These are phyloP conservation scores for Lycium ferocissimum DNA, from an alignment of 257 asterid species.

Conservation along the genomic window DNA sequence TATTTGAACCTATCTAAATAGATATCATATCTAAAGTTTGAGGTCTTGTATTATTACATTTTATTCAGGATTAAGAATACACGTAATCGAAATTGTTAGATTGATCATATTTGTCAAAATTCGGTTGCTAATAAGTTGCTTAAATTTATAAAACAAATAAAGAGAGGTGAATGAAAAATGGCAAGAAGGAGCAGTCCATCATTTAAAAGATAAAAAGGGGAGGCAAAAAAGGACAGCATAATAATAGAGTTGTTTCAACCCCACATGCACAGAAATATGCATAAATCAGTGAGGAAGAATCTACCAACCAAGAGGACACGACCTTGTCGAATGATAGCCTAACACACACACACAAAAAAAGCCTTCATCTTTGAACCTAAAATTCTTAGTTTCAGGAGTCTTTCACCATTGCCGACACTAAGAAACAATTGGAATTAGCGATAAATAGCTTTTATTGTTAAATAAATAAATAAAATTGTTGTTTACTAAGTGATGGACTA, in stretches of 20 bases:
- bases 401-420: too few relatives aligned
- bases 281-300: neutral
- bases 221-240: neutral
- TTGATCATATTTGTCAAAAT: neutral
- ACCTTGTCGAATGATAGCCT: constrained; percentile 5
- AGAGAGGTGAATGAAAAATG: neutral
- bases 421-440: too few relatives aligned
- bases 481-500: too few relatives aligned
- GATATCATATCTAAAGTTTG: too few relatives aligned
- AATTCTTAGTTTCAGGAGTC: too few relatives aligned
- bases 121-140: neutral
- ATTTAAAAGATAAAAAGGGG: constrained; percentile 5
- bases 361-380: too few relatives aligned
- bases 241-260: neutral
- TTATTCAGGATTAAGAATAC: too few relatives aligned
- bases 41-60: too few relatives aligned
- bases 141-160: neutral
- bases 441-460: too few relatives aligned
- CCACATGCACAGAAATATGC: constrained; percentile 3
- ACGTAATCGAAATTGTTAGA: neutral
- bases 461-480: too few relatives aligned
- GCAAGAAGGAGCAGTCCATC: neutral
- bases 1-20: too few relatives aligned
- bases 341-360: neutral
- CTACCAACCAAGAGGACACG: neutral